These are phyloP conservation scores for Arctium minus DNA, from an alignment of 129 eudicot species.

Conservation along the genomic window DNA sequence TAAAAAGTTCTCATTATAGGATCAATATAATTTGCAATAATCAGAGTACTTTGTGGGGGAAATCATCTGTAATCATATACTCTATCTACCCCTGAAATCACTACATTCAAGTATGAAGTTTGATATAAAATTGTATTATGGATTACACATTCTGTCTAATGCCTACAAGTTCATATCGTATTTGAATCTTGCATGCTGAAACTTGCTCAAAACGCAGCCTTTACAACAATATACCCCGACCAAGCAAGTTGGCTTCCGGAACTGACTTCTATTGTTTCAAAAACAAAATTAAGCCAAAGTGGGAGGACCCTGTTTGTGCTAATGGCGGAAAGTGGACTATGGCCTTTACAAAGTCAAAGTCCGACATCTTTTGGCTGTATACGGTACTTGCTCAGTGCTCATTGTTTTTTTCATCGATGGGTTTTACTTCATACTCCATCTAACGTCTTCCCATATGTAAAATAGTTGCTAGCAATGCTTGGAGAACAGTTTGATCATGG, in stretches of 20 bases:
- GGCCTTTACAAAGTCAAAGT: conserved; percentile 41
- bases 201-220: conserved; percentile 46
- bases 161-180: background rate
- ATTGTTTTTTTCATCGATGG: background rate
- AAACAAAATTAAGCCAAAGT: conserved; percentile 75
- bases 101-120: background rate
- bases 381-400: conserved; percentile 42
- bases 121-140: background rate
- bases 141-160: background rate
- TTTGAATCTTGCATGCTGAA: conserved; percentile 4
- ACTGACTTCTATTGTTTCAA: conserved; percentile 81
- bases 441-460: conserved; percentile 6
- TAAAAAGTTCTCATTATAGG: background rate
- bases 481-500: conserved; percentile 97
- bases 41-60: background rate
- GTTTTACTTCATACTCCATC: background rate
- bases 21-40: background rate
- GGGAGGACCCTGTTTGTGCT: conserved; percentile 98
- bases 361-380: conserved; percentile 74
- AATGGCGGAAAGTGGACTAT: conserved; percentile 98
- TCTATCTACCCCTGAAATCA: background rate
- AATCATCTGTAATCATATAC: background rate
- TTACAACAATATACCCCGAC: conserved; percentile 79
- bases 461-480: conserved; percentile 86
- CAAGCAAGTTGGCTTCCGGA: conserved; percentile 64